Percentiles rank a stretch among this genome's conserved stretches.
phyloP scores from a whole-genome alignment of 176 grass and related monocot genomes.

The Ensete ventricosum region DNA sequence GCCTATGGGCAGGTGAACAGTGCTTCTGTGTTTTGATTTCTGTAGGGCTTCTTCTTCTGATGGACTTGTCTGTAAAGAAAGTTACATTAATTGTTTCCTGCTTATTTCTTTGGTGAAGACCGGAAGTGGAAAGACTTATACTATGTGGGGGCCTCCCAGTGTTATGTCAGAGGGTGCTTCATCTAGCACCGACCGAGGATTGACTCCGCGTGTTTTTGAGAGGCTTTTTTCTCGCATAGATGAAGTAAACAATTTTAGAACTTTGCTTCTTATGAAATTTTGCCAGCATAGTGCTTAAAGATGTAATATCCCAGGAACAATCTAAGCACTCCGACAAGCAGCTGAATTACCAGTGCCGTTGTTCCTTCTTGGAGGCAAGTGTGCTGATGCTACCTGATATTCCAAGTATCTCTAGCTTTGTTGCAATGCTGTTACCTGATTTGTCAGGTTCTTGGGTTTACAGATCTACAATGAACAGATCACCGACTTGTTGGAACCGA shows the following conservation, averaged over 20 bases:
- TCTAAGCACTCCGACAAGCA: slow-evolving; percentile 62
- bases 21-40: neutral
- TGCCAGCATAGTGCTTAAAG: neutral
- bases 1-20: slow-evolving; percentile 76
- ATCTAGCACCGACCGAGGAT: slow-evolving; percentile 51
- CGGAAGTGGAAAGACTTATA: slow-evolving; percentile 95
- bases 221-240: slow-evolving; percentile 79
- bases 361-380: slow-evolving; percentile 94
- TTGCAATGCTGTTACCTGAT: neutral
- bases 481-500: slow-evolving; percentile 87
- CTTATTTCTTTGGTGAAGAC: slow-evolving; percentile 47
- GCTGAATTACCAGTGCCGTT: slow-evolving; percentile 71
- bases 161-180: slow-evolving; percentile 51
- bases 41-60: neutral
- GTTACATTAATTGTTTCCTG: too few relatives aligned
- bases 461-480: slow-evolving; percentile 99
- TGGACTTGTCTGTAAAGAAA: neutral
- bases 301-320: slow-evolving; percentile 65
- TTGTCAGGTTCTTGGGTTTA: slow-evolving; percentile 14
- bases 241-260: slow-evolving; percentile 44
- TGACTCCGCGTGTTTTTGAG: slow-evolving; percentile 96
- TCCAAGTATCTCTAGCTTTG: neutral
- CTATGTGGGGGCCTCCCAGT: slow-evolving; percentile 89
- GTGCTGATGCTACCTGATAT: slow-evolving; percentile 4
- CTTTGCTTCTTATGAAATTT: slow-evolving; percentile 7